Percentiles rank a stretch among this genome's conserved stretches.
Conservation (phyloP, 1,139 yeast genomes). For the Zygoascus hellenicus region DNA sequence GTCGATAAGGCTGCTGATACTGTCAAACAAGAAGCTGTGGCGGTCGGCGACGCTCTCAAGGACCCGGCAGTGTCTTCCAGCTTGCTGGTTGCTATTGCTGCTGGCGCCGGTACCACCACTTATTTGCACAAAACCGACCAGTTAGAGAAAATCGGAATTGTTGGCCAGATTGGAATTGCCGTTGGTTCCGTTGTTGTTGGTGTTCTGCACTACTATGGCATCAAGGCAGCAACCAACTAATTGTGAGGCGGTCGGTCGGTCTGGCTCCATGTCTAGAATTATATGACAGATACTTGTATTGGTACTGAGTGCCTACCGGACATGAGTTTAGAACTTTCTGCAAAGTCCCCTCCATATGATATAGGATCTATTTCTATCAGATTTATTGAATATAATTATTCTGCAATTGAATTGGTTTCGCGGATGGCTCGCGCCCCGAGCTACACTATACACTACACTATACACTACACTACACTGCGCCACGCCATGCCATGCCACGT, state of each 20-base stretch:
- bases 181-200: conserved; percentile 27
- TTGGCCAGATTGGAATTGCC: conserved; percentile 25
- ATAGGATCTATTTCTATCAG: no score
- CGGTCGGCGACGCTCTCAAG: conserved; percentile 24
- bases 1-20: conserved; percentile 14
- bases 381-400: no score
- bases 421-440: no score
- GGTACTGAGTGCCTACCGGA: no score
- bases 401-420: no score
- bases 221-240: conserved; percentile 19
- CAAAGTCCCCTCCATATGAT: no score
- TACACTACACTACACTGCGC: no score
- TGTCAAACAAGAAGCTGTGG: conserved; percentile 16
- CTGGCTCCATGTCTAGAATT: neutral
- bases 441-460: no score
- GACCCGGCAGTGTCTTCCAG: conserved; percentile 31
- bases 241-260: neutral
- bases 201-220: conserved; percentile 28
- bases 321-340: no score
- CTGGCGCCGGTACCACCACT: conserved; percentile 28
- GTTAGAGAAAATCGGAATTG: conserved; percentile 25
- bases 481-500: no score
- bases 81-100: conserved; percentile 26
- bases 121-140: conserved; percentile 28
- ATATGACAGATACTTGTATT: no score